Conservation (phyloP, 176 grass and related monocot genomes). For the Canna indica region DNA sequence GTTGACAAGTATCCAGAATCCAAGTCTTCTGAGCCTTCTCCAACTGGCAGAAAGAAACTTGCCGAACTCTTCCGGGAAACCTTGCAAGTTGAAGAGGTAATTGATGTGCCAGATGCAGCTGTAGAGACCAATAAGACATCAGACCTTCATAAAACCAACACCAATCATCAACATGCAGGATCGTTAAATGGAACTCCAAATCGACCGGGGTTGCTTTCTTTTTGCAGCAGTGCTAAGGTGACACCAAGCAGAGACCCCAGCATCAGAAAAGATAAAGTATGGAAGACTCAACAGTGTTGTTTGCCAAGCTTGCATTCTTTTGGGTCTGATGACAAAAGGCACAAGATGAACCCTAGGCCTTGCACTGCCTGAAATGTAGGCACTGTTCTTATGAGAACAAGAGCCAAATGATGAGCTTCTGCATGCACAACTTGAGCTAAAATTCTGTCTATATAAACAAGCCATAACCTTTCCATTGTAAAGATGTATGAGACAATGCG, state of each 20-base stretch:
- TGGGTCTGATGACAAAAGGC: constrained; percentile 13
- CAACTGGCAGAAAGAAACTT: constrained; percentile 18
- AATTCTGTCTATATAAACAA: background rate
- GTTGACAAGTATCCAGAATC: constrained; percentile 2
- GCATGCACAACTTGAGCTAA: background rate
- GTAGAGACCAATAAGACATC: background rate
- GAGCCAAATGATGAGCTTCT: background rate
- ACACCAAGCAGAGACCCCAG: constrained; percentile 3
- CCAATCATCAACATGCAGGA: background rate
- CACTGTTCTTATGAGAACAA: background rate
- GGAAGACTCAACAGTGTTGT: constrained; percentile 9
- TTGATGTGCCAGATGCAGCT: background rate
- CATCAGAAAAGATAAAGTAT: constrained; percentile 15
- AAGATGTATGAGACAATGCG: background rate
- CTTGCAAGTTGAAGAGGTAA: background rate
- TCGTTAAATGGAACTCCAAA: background rate
- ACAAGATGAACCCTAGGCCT: constrained; percentile 12
- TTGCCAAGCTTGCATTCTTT: constrained; percentile 22
- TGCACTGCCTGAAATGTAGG: constrained; percentile 7
- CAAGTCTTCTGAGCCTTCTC: constrained; percentile 21
- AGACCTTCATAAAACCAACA: background rate
- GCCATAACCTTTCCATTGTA: background rate
- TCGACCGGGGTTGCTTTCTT: background rate
- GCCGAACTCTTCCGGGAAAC: constrained; percentile 21
- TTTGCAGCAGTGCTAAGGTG: background rate